Conservation (phyloP, 2,329 filamentous ascomycete genomes). For the Botrytis medusae region DNA sequence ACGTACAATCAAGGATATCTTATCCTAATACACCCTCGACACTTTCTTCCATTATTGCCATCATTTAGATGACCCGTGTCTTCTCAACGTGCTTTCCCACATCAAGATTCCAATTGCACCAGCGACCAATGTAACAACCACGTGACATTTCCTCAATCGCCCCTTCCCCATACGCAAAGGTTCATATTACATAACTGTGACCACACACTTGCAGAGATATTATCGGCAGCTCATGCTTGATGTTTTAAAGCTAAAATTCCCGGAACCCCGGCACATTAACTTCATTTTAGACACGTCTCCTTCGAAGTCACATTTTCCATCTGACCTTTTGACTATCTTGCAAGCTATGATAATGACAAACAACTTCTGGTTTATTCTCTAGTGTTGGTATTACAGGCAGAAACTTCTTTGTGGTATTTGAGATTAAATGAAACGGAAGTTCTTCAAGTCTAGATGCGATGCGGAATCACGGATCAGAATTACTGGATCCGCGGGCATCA, state of each 20-base stretch:
- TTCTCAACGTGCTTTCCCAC: not conserved
- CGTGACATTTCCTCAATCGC: not conserved
- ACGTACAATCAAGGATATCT: not conserved
- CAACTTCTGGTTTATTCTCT: not conserved
- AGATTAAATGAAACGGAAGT: fast-evolving
- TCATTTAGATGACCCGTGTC: no score
- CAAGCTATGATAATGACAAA: not conserved
- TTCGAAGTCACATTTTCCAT: not conserved
- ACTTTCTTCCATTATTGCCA: not conserved
- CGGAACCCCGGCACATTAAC: not conserved
- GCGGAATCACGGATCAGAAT: not conserved
- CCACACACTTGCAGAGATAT: not conserved
- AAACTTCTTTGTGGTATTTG: fast-evolving
- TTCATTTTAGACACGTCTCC: not conserved
- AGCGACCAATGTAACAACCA: not conserved
- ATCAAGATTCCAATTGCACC: not conserved
- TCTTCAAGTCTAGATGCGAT: no score
- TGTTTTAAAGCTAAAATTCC: no score
- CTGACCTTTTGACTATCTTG: not conserved
- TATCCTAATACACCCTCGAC: not conserved
- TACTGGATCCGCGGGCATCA: not conserved
- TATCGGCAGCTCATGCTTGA: not conserved
- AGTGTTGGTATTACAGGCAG: fast-evolving
- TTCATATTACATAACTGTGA: not conserved
- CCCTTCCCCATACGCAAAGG: not conserved